Conservation (phyloP, 225 moss, liverwort and hornwort species). For the Neckera pumila region DNA sequence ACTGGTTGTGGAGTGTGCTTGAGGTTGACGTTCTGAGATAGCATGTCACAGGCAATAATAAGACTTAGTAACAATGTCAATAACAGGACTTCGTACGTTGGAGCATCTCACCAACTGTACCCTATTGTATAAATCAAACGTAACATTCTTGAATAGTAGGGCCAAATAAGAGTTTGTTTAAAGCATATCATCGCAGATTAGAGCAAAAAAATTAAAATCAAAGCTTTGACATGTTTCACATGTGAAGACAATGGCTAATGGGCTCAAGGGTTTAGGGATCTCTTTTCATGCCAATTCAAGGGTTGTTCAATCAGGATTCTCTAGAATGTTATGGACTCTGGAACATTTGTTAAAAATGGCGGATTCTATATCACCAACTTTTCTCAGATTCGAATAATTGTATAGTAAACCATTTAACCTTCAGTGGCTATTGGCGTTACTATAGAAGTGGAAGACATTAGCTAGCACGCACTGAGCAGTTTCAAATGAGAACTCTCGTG, state of each 20-base stretch:
- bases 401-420: not conserved
- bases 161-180: not conserved
- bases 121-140: not conserved
- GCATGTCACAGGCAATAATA: not conserved
- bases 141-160: not conserved
- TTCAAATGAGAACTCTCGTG: not conserved
- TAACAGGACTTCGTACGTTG: not conserved
- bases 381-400: not conserved
- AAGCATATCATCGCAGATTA: not conserved
- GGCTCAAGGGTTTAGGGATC: not conserved
- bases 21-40: not conserved
- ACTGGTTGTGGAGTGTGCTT: not conserved
- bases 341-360: not conserved
- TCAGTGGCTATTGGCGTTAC: too few species aligned
- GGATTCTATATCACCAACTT: not conserved
- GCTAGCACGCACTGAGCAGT: not conserved
- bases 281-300: not conserved
- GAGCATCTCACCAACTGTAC: not conserved
- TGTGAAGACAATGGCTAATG: not conserved
- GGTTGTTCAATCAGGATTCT: not conserved
- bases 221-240: not conserved
- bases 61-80: not conserved
- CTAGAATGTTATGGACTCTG: not conserved
- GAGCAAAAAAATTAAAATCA: not conserved
- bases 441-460: not conserved